Evolutionary conservation across 768 basidiomycete species (phyloP), one percentile per base, ranked within the genome.

Genomic region (Mycena latifolia): DNA sequence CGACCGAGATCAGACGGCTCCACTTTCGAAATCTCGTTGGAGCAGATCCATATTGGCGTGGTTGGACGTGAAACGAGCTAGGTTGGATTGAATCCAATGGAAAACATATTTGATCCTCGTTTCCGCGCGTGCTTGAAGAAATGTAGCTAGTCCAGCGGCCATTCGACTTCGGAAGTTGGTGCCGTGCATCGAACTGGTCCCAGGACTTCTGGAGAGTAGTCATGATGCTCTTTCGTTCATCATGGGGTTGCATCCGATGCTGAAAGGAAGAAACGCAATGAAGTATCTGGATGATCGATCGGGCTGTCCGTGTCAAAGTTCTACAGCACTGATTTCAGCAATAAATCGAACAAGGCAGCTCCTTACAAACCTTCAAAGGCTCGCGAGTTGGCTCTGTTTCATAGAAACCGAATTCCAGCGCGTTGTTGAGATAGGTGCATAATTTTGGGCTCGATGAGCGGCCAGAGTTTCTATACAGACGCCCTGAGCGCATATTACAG

Each of bases 311-410:
- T 85, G 59, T 89, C 87, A 50, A 87, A 67, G 69, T 88, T 87
- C 88, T 87, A 31, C 0, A 47, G 25, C 6, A 41, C 27, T 5
- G 18, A 33, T 2, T 8, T 51, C 5, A 46, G 22, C 27, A n/a
- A n/a, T n/a, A n/a, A n/a, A n/a, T n/a, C n/a, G n/a, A n/a, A n/a
- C n/a, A n/a, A n/a, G n/a, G n/a, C n/a, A n/a, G n/a, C n/a, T n/a
- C n/a, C n/a, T n/a, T n/a, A n/a, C n/a, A n/a, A 24, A 87, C 88
- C 80, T 85, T 88, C 25, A 89, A 71, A 4, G 79, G 81, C 61
- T 87, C 87, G 3, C 54, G 67, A n/a, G 80, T 78, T 0, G 86
- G 82, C 7, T 81, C 76, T 14, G 80, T 67, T 51, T 86, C 86
- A 7, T 80, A 73, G 48, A 77, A 77, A 1, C 89, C 88, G 50